Base-by-base conservation (phyloP, 2,329 filamentous ascomycete species). In the Alternaria ventricosa region DNA sequence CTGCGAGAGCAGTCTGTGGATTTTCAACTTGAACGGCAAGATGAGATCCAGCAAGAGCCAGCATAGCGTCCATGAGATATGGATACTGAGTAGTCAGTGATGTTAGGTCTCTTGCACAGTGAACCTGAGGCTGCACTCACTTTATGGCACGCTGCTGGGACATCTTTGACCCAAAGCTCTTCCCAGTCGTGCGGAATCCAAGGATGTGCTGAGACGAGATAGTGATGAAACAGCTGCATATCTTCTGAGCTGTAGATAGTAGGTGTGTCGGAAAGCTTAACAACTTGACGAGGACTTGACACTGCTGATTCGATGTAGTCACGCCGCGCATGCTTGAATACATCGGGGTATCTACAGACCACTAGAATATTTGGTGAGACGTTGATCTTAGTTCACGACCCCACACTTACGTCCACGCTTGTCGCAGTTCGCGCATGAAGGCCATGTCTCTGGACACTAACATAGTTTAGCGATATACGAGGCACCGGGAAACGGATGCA, bases 221-320 rank as follows among this genome's bases (percentile, higher is more conserved):
- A 87, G 66, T 87, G 85, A 55, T 86, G 83, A 66, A 87, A 87
- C 72, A 86, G 85, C 20, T 83, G 79, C 72, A 87, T 79, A 60
- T 87, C 84, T 33, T 83, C 74, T 15, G 79, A 69, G 33, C 77
- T 78, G 63, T 84, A 86, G 23, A 67, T 60, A 5, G 49, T 56
- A 6, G 58, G 65, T 30, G 66, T 71, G 43, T 65, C 64, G 11
- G 69, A 71, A 20, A 72, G 57, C 28, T 63, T 63, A 18, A 70
- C 61, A 13, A 67, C 36, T 45, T 59, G 63, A 20, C 60, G 61
- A 43, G 66, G 69, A 36, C 55, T 66, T 28, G 58, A 25, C 43
- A 58, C 33, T 53, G 64, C 66, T 10, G 66, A 65, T 15, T 46
- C 55, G 11, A 67, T 43, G 15, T 61, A 62, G 28, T 72, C 66